Evolutionary conservation across 306 rosid genomes (phyloP), one percentile per base, ranked within the genome.

Genomic region (Alnus glutinosa): DNA sequence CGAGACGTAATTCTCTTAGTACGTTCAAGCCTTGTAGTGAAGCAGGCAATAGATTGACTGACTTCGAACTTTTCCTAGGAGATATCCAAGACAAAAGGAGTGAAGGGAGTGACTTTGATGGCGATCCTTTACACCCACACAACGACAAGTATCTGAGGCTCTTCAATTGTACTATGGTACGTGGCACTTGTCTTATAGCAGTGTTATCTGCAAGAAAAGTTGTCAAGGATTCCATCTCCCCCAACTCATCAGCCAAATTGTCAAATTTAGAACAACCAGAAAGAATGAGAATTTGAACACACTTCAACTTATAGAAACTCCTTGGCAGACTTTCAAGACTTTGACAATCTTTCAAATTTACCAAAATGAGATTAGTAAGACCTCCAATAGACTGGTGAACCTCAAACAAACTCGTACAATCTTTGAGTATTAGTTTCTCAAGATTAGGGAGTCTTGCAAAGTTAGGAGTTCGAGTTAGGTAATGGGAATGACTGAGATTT

Each of bases 241-340:
- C 89, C 19, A 89, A 42, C 42, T 74, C 82, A 7, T 86, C 82
- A 18, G 73, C 81, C 30, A 86, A 77, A 18, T 11, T 70, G 15
- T 58, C 79, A 37, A 90, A 78, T 34, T 69, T 81, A 11, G 80
- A 70, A 81, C 94, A 85, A 32, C 83, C 90, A 48, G 81, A 83
- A 64, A 88, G 67, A 59, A 83, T 79, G 6, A 90, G 86, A 58
- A 82, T 76, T 70, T 74, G 19, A 7, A 90, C 5, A 19, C 83
- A 77, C 15, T 85, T 83, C 54, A 90, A 62, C 75, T 64, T 61
- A 63, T 23, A 58, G 39, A 84, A 42, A 68, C 71, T 32, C 9
- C n/a, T 32, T 11, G 83, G 83, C 2, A 81, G 73, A 1, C n/a
- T 36, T 11, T 14, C 28, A 63, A 77, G 78, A 30, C 2, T 54